Evolutionary conservation across 2,329 filamentous ascomycete species (phyloP), one percentile per base, ranked within the genome.

Genomic region (Septoria linicola): DNA sequence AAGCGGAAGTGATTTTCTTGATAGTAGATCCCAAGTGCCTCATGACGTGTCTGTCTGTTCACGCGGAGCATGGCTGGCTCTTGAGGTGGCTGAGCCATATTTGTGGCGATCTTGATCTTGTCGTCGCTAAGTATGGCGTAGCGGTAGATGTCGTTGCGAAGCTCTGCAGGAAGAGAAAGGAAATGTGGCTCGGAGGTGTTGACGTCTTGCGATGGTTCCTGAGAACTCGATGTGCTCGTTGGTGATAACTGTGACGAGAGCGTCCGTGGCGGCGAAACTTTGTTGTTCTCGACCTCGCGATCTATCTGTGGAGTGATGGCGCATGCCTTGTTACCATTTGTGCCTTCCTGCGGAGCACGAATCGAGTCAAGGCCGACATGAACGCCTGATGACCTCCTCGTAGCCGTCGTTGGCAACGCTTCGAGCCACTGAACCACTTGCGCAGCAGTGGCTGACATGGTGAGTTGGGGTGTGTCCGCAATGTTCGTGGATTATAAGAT

Each of bases 1-100:
- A 55, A 44, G 14, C 19, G 44, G 50, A 59, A 61, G 7, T 41
- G 53, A 50, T 56, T 58, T 23, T 59, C 52, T 16, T 44, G 23
- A 41, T 56, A 57, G 41, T 53, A 59, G 20, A 61, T 56, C 11
- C 43, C 27, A 8, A 35, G 17, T 4, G 42, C 39, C 39, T 59
- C 50, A n/a, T 35, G 14, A 13, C 51, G 53, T n/a, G 49, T 39
- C n/a, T 56, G 52, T 43, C 53, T 49, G 31, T 49, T 54, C 19
- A 16, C 27, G 7, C 41, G 37, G 1, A 56, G 47, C 11, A 53
- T 19, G 16, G 42, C 40, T 5, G 50, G 50, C 20, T 53, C 50
- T 37, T 16, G 37, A 3, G 44, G 40, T 10, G 35, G 35, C 5
- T 47, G 20, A 16, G 13, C 8, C 30, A 36, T 35, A 19, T 3